Evolutionary conservation across 2,329 filamentous ascomycete genomes (phyloP), one percentile per base, ranked within the genome.

Genomic region (Phoma sp.): DNA sequence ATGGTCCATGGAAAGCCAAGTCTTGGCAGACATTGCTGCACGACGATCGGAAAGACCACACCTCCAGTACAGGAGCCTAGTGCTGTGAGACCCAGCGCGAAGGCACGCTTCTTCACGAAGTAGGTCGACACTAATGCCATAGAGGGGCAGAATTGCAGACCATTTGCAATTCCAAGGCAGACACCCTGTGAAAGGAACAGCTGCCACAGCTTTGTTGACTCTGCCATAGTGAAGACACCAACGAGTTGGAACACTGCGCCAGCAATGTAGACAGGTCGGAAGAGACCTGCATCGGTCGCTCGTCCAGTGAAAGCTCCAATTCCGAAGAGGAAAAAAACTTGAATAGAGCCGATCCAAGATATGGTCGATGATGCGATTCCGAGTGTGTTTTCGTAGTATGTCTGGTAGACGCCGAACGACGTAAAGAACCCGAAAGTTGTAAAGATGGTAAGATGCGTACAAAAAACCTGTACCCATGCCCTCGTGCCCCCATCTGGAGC

Each of bases 1-100:
- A 88, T 81, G 0, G 87, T 87, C 85, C 86, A 89, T 0, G 79
- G 78, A 63, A 88, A 89, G n/a, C 70, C 71, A 21, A 72, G 33
- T 12, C 48, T 61, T 22, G 68, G 68, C 10, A 73, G 52, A 24
- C 67, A 71, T 49, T 71, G 65, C 49, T 71, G 67, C 13, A 67
- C 70, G 24, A 73, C 67, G n/a, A 72, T 55, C 19, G 71, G 71
- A 25, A 72, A 72, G 1, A 74, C 53, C 10, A 74, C 58, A 17
- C 71, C 71, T 6, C 70, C 71, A 4, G 69, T 69, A 19, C 64
- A 68, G 8, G 64, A 63, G 9, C 71, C 71, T 3, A 69, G 39
- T 0, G 70, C 64, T 9, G 68, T 67, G 21, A 74, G 49, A 2
- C 70, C 70, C 1, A 73, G 53, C 12, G 70, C 71, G 38, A 73